Evolutionary conservation across 441 rosid genomes (phyloP), one percentile per base, ranked within the genome.

Genomic region (Corymbia calophylla): DNA sequence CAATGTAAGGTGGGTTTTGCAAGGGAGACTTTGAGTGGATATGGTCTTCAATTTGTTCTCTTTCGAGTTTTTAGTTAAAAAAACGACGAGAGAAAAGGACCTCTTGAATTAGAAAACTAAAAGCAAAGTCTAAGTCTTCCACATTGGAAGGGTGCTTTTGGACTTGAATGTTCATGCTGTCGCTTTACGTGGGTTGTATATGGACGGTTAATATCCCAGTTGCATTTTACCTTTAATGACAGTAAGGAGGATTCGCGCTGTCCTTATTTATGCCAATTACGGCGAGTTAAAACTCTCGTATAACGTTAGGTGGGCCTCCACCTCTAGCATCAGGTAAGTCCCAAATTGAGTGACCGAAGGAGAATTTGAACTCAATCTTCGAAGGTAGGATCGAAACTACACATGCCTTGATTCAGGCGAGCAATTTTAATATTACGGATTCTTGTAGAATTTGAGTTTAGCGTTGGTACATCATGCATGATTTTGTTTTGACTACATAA

Each of bases 161-260:
- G 44, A 31, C 77, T 68, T 17, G 27, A 70, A 10, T 19, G 27
- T 70, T 5, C 81, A 9, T 35, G 25, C 14, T 19, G 3, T 70
- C 19, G 81, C 27, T 35, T 19, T 19, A 19, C 7, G 19, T 31
- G 12, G 77, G 73, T 16, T 32, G 25, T 18, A 17, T 32, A 18
- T 9, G 4, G 13, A 5, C 2, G 8, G 18, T 68, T 35, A 17
- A 32, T 18, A 35, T 68, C 80, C 2, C 80, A 5, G 18, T 68
- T 32, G 4, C 7, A 68, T 31, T 18, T 18, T 70, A 4, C 4
- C 21, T 31, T 66, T 32, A 32, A 32, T 1, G 47, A 32, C 1
- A 1, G 31, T 17, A 13, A 32, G 23, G 44, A 68, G 3, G 12
- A 32, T 18, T 32, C 1, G 12, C 1, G 0, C 23, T 19, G 1